phyloP scores from a whole-genome alignment of 208 protist genomes.

The Angomonas deanei region DNA sequence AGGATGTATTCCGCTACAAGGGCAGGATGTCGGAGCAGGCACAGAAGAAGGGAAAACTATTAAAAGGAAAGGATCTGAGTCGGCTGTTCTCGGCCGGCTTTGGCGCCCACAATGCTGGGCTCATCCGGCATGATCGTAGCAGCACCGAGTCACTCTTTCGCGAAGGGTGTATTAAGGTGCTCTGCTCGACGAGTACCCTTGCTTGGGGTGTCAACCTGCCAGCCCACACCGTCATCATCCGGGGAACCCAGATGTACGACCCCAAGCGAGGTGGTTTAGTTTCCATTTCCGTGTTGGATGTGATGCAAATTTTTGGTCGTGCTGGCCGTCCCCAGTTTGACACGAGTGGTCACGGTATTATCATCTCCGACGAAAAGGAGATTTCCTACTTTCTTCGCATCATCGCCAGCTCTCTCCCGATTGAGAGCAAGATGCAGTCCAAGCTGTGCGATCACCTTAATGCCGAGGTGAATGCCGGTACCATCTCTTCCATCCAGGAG shows the following conservation, averaged over 20 bases:
- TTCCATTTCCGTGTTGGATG: slow-evolving; percentile 98
- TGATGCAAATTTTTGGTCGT: slow-evolving; percentile 99
- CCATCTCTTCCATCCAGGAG: slow-evolving; percentile 95
- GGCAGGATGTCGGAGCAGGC: slow-evolving; percentile 33
- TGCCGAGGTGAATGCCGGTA: slow-evolving; percentile 97
- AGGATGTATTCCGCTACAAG: slow-evolving; percentile 51
- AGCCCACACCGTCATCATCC: slow-evolving; percentile 99
- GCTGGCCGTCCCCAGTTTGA: slow-evolving; percentile 99
- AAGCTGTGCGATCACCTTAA: slow-evolving; percentile 97
- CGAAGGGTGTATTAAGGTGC: slow-evolving; percentile 90
- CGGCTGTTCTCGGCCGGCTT: slow-evolving; percentile 90
- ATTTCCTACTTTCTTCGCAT: slow-evolving; percentile 94
- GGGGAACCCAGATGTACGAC: slow-evolving; percentile 95
- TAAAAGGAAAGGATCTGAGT: slow-evolving; percentile 84
- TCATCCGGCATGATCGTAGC: slow-evolving; percentile 94
- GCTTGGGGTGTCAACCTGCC: slow-evolving; percentile 99
- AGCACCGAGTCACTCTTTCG: slow-evolving; percentile 94
- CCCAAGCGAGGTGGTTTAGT: slow-evolving; percentile 92
- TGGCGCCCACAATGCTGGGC: slow-evolving; percentile 96
- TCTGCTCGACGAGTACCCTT: slow-evolving; percentile 98
- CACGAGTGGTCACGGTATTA: slow-evolving; percentile 95
- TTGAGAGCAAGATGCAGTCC: slow-evolving; percentile 94
- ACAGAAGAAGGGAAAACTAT: slow-evolving; percentile 41
- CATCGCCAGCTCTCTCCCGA: slow-evolving; percentile 93
- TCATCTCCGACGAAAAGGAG: slow-evolving; percentile 97